A percentile compares a stretch with the other conserved stretches of the same genome.
phyloP scores from a whole-genome alignment of 306 rosid species.

The Dalbergia cochinchinensis region DNA sequence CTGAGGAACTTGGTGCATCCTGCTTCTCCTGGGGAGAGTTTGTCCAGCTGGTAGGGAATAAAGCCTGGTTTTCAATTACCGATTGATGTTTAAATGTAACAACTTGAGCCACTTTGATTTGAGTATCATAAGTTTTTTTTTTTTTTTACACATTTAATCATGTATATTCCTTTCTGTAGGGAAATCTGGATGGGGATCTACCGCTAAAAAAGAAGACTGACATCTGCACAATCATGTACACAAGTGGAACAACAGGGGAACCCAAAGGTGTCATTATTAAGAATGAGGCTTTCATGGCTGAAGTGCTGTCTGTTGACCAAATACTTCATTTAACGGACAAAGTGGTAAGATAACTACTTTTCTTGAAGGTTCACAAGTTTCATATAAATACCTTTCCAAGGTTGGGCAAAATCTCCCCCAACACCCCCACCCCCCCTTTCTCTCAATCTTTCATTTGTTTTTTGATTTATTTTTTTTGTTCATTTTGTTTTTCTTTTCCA shows the following conservation, averaged over 20 bases:
- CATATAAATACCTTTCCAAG: not conserved
- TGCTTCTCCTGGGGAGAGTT: slow-evolving; percentile 93
- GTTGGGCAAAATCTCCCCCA: not conserved
- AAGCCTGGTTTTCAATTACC: slow-evolving; percentile 27
- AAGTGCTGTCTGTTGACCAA: slow-evolving; percentile 78
- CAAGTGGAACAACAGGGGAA: slow-evolving; percentile 98
- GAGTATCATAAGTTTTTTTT: slow-evolving; percentile 1
- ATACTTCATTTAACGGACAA: slow-evolving; percentile 72
- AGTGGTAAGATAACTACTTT: slow-evolving; percentile 59
- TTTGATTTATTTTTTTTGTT: too few relatives aligned
- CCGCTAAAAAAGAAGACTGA: slow-evolving; percentile 68
- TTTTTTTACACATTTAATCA: not conserved
- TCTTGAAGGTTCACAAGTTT: slow-evolving; percentile 24
- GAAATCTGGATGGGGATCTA: slow-evolving; percentile 63
- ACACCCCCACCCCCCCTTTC: too few relatives aligned
- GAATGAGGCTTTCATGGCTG: slow-evolving; percentile 76
- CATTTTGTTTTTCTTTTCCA: too few relatives aligned
- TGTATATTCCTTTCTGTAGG: slow-evolving; percentile 53
- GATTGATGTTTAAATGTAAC: not conserved
- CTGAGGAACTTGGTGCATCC: slow-evolving; percentile 74
- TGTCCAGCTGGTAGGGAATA: slow-evolving; percentile 68
- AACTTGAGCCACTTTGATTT: slow-evolving; percentile 4
- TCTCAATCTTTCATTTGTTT: not conserved
- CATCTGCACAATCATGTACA: slow-evolving; percentile 87
- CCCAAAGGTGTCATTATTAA: slow-evolving; percentile 91